These are phyloP conservation scores for Corchorus olitorius DNA, from an alignment of 345 rosid species.

Conservation along the genomic window DNA sequence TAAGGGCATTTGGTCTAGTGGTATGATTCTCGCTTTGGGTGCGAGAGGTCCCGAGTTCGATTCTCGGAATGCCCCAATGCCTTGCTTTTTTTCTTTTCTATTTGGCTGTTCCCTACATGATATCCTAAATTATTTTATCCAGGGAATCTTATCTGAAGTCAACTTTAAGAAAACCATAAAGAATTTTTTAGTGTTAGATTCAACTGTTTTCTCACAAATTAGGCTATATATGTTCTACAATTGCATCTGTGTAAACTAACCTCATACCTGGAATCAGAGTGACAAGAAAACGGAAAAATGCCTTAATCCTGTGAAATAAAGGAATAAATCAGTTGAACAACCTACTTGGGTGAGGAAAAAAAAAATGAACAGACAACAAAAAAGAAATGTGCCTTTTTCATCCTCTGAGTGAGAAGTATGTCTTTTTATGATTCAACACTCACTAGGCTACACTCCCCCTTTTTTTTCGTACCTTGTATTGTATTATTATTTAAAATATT, in stretches of 20 bases:
- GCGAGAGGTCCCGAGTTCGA: conserved; percentile 75
- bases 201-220: neutral
- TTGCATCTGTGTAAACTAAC: neutral
- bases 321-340: neutral
- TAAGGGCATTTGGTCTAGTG: conserved; percentile 73
- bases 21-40: conserved; percentile 89
- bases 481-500: neutral
- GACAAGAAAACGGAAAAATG: neutral
- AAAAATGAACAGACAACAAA: neutral
- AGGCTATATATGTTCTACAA: too few species aligned
- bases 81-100: neutral
- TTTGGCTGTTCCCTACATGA: neutral
- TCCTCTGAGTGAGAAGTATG: neutral
- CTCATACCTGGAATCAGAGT: neutral
- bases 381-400: neutral
- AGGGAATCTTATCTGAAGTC: neutral
- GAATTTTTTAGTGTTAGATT: neutral
- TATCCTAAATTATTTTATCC: neutral
- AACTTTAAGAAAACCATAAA: neutral
- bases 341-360: too few species aligned
- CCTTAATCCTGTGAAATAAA: neutral
- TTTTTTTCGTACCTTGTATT: too few species aligned
- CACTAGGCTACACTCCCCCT: too few species aligned
- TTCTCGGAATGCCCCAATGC: conserved; percentile 62
- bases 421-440: too few species aligned